Evolutionary conservation across 2,329 filamentous ascomycete genomes (phyloP).

Genomic region (Kalaharituber pfeilii): DNA sequence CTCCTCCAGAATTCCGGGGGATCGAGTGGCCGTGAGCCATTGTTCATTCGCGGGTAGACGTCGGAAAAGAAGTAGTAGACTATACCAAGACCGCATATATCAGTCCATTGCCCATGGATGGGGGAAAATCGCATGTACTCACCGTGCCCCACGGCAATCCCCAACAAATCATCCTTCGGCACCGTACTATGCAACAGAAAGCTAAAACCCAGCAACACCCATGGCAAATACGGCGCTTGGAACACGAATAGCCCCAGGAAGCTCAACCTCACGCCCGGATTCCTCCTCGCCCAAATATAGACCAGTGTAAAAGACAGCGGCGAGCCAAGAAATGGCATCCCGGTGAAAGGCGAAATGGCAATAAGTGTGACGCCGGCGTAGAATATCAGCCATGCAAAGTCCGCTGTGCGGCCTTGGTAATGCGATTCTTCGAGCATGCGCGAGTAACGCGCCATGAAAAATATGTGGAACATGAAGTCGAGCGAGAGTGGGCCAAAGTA

Average conservation of each 20-base stretch:
- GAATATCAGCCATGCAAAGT: conserved; percentile 85
- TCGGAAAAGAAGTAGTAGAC: conserved; percentile 98
- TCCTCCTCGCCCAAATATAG: conserved; percentile 93
- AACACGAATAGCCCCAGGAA: conserved; percentile 82
- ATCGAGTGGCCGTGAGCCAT: conserved; percentile 68
- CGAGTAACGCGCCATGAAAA: conserved; percentile 93
- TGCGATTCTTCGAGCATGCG: conserved; percentile 82
- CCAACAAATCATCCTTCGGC: conserved; percentile 91
- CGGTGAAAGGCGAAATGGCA: conserved; percentile 66
- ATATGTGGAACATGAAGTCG: conserved; percentile 92
- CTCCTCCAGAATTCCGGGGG: conserved; percentile 81
- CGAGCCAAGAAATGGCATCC: conserved; percentile 86
- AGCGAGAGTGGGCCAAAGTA: conserved; percentile 92
- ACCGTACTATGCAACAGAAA: conserved; percentile 76
- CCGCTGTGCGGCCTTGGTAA: conserved; percentile 68
- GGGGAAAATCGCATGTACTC: conserved; percentile 20
- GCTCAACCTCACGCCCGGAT: conserved; percentile 77
- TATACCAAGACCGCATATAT: conserved; percentile 19
- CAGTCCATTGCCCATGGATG: neutral
- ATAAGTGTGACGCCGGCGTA: conserved; percentile 71
- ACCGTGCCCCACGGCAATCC: conserved; percentile 77
- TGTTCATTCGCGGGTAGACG: conserved; percentile 82
- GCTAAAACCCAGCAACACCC: conserved; percentile 88
- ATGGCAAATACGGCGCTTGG: conserved; percentile 83
- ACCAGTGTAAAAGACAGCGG: conserved; percentile 83